Evolutionary conservation across 768 basidiomycete species (phyloP), one percentile per base, ranked within the genome.

Genomic region (Mycena alexandri): DNA sequence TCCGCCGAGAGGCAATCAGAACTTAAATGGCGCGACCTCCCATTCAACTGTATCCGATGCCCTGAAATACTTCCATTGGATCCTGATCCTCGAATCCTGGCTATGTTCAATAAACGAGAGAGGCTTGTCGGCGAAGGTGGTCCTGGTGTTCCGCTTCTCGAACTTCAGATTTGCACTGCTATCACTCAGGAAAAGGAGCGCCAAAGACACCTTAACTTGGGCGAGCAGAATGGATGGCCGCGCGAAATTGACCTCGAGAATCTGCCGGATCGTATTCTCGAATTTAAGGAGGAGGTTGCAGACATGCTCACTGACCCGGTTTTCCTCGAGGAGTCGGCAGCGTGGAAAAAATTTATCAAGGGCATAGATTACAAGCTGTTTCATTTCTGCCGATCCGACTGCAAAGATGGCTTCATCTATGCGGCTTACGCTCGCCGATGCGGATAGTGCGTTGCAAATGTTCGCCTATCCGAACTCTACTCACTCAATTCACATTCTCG

Each of bases 341-440:
- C 38, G 10, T 59, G 58, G 58, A 2, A 47, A 5, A 16, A 11
- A 6, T 47, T 59, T n/a, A 11, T 59, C 8, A 19, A 14, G 17
- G 34, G 4, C 19, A 59, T 59, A 14, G 46, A 48, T n/a, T 24
- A 21, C 21, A 22, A 61, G 14, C 34, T 61, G 6, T 51, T 61
- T 25, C 1, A 38, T 9, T 61, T 61, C 38, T 22, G 34, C 16
- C 12, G 10, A 3, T 19, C 24, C 8, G 2, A 9, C 2, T 38
- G 34, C 8, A 50, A 46, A 10, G 2, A 8, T 0, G 6, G 4
- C 2, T 51, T 16, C 17, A 43, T 24, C 7, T n/a, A 41, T 29
- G 48, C 48, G 5, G 19, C 42, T 33, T 19, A 29, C 8, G 47
- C 17, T 1, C 13, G 22, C 4, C 59, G 48, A 25, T 61, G 59